A percentile compares a stretch with the other conserved stretches of the same genome.
These are phyloP conservation scores for Amphirosellinia nigrospora DNA, from an alignment of 495 filamentous ascomycete species.

Conservation along the genomic window DNA sequence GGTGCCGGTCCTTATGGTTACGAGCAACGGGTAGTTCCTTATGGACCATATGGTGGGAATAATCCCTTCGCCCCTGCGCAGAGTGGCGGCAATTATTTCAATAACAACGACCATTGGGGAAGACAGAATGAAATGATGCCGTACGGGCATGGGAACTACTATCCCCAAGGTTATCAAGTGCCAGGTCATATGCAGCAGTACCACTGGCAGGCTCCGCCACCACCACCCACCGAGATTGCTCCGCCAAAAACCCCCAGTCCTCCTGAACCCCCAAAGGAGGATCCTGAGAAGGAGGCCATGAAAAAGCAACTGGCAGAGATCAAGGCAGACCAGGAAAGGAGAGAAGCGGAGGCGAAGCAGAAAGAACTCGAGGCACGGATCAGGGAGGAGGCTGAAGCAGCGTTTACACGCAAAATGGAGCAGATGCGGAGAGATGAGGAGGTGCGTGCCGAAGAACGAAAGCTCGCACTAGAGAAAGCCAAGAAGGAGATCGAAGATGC, in stretches of 20 bases:
- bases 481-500: slow-evolving; percentile 47
- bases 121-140: slow-evolving; percentile 55
- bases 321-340: slow-evolving; percentile 40
- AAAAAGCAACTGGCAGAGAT: slow-evolving; percentile 48
- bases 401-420: slow-evolving; percentile 46
- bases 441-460: slow-evolving; percentile 39
- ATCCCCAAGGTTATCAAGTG: slow-evolving; percentile 36
- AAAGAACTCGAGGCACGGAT: slow-evolving; percentile 53
- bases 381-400: slow-evolving; percentile 49
- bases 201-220: slow-evolving; percentile 47
- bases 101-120: slow-evolving; percentile 39
- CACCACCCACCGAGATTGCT: slow-evolving; percentile 51
- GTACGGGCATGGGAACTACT: slow-evolving; percentile 42
- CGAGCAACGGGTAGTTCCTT: slow-evolving; percentile 52
- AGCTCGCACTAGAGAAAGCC: slow-evolving; percentile 41
- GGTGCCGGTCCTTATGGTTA: slow-evolving; percentile 40
- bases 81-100: slow-evolving; percentile 43
- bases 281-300: slow-evolving; percentile 54
- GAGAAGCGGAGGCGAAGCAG: slow-evolving; percentile 48
- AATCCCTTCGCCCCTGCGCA: slow-evolving; percentile 54
- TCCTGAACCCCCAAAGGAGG: slow-evolving; percentile 43
- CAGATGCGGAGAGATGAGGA: slow-evolving; percentile 45
- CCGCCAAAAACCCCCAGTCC: slow-evolving; percentile 44
- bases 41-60: slow-evolving; percentile 45
- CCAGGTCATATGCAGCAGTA: slow-evolving; percentile 50